phyloP scores from a whole-genome alignment of 2,329 filamentous ascomycete genomes.

The Aspergillus caelatus region DNA sequence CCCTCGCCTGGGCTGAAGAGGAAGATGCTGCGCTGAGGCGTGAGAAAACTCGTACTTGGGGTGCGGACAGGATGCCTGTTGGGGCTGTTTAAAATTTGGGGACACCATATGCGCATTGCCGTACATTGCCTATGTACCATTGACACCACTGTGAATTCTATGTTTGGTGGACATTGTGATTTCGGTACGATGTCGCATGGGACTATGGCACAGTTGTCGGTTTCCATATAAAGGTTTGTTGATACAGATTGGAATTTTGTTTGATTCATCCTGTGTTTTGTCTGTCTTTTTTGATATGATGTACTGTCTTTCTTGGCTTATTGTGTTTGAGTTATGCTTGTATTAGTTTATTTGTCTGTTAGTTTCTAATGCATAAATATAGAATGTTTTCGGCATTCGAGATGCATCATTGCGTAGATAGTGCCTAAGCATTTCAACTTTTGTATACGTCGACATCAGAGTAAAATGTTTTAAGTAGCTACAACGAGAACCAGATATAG shows the following conservation, averaged over 20 bases:
- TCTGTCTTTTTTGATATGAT: not conserved
- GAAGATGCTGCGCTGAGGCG: conserved; percentile 42
- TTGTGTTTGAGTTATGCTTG: not conserved
- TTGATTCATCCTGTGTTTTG: not conserved
- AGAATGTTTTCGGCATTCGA: not conserved
- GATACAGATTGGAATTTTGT: not conserved
- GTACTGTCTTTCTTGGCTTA: not conserved
- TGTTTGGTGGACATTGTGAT: not conserved
- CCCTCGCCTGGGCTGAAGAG: conserved; percentile 45
- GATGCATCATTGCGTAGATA: not conserved
- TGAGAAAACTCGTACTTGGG: conserved; percentile 30
- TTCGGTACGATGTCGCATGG: not conserved
- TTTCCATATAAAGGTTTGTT: not conserved
- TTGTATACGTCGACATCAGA: conserved; percentile 17
- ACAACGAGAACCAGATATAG: conserved; percentile 11
- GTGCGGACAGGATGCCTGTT: conserved; percentile 27
- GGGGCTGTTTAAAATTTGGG: conserved; percentile 24
- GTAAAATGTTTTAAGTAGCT: conserved; percentile 10
- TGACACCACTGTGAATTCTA: not conserved
- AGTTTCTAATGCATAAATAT: not conserved
- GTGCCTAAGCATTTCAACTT: conserved; percentile 10
- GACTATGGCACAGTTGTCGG: not conserved
- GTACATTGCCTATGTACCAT: not conserved
- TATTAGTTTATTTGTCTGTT: not conserved
- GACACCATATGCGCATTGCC: not conserved